A percentile compares a stretch with the other conserved stretches of the same genome.
Conservation (phyloP, 169 alveolate species). For the Plasmodium malariae region DNA sequence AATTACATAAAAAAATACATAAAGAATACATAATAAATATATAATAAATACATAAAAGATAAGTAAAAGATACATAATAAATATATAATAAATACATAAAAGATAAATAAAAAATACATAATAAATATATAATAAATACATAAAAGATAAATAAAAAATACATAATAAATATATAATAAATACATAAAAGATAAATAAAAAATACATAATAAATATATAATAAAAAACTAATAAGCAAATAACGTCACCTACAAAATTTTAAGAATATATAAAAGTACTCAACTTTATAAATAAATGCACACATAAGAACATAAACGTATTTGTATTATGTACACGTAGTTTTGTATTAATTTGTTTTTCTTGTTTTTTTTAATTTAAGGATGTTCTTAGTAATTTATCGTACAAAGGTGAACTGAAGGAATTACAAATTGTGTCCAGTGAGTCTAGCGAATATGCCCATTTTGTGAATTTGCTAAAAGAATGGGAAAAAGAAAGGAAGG, state of each 20-base stretch:
- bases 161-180: too few relatives aligned
- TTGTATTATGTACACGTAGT: background rate
- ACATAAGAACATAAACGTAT: background rate
- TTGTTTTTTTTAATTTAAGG: slow-evolving; percentile 17
- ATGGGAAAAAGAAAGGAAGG: slow-evolving; percentile 1
- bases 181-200: too few relatives aligned
- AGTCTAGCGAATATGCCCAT: slow-evolving; percentile 44
- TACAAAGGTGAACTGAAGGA: slow-evolving; percentile 59
- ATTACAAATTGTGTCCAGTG: slow-evolving; percentile 18
- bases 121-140: too few relatives aligned
- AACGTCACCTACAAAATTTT: background rate
- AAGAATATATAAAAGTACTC: background rate
- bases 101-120: too few relatives aligned
- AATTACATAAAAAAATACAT: background rate
- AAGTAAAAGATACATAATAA: too few relatives aligned
- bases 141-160: too few relatives aligned
- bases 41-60: too few relatives aligned
- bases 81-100: too few relatives aligned
- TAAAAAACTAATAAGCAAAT: too few relatives aligned
- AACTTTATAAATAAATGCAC: background rate
- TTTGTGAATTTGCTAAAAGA: slow-evolving; percentile 41
- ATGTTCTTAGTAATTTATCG: slow-evolving; percentile 57
- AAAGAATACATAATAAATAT: too few relatives aligned
- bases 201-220: too few relatives aligned
- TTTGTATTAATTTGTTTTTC: background rate